Evolutionary conservation across 2,329 filamentous ascomycete species (phyloP).

Genomic region (Intubia oerlemansii): DNA sequence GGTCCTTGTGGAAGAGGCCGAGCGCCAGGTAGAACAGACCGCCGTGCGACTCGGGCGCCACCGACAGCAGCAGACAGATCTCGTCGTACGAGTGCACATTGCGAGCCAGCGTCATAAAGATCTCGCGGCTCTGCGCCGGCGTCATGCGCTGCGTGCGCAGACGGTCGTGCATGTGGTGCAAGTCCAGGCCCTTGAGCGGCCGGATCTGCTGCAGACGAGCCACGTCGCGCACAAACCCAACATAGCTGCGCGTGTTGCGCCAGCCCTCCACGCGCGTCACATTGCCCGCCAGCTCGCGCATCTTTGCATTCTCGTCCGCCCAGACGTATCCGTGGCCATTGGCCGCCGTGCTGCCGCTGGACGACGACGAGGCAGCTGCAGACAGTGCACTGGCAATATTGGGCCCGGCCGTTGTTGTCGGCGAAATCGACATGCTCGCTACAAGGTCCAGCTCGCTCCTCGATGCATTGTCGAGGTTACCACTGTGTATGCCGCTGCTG

Average conservation of each 20-base stretch:
- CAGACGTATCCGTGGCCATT: conserved; percentile 87
- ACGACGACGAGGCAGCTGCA: not conserved
- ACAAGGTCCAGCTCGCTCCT: conserved; percentile 36
- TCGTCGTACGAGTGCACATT: conserved; percentile 65
- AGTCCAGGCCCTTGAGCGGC: conserved; percentile 60
- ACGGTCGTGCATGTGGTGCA: conserved; percentile 84
- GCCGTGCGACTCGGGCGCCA: conserved; percentile 67
- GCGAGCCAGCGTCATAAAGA: conserved; percentile 63
- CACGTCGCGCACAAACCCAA: conserved; percentile 75
- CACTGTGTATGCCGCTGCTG: conserved; percentile 1
- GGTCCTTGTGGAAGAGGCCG: conserved; percentile 76
- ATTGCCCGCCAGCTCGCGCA: conserved; percentile 75
- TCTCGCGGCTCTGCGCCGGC: conserved; percentile 54
- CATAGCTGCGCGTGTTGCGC: conserved; percentile 89
- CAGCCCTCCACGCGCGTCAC: conserved; percentile 89
- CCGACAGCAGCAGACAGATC: conserved; percentile 62
- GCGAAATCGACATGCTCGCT: conserved; percentile 1
- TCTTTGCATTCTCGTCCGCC: conserved; percentile 61
- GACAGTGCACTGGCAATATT: not conserved
- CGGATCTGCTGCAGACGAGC: conserved; percentile 40
- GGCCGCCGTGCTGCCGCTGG: too few relatives aligned
- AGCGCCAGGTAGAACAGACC: conserved; percentile 82
- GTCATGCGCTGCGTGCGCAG: conserved; percentile 63
- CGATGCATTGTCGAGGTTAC: not conserved
- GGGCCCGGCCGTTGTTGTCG: conserved; percentile 15